Evolutionary conservation across 306 rosid species (phyloP).

Genomic region (Phaseolus lunatus): DNA sequence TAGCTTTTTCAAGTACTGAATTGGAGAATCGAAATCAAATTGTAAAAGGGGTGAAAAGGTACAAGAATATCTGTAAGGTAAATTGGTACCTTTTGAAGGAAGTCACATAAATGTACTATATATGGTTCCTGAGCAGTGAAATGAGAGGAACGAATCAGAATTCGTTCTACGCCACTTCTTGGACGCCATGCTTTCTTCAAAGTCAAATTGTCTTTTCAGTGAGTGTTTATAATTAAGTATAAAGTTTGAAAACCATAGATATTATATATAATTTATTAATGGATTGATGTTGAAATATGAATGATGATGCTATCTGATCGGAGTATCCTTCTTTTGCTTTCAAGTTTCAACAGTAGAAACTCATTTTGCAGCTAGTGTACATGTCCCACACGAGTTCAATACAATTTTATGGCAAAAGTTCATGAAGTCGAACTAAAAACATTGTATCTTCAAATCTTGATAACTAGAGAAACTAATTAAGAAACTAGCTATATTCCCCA

Average conservation of each 20-base stretch:
- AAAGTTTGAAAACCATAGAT: constrained; percentile 32
- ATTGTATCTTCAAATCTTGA: neutral
- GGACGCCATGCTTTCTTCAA: constrained; percentile 29
- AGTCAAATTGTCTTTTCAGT: constrained; percentile 49
- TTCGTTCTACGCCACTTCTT: constrained; percentile 25
- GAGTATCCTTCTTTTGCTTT: constrained; percentile 27
- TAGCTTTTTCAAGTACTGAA: constrained; percentile 39
- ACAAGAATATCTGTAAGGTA: constrained; percentile 42
- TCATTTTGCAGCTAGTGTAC: constrained; percentile 26
- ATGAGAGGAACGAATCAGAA: constrained; percentile 32
- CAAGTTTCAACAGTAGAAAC: constrained; percentile 15
- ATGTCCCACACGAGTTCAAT: neutral
- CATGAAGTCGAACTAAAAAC: constrained; percentile 4
- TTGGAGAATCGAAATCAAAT: neutral
- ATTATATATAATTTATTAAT: constrained; percentile 20
- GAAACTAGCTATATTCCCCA: neutral
- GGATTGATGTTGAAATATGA: constrained; percentile 41
- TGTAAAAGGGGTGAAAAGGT: constrained; percentile 30
- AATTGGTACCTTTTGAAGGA: constrained; percentile 39
- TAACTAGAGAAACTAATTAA: neutral
- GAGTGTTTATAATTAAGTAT: constrained; percentile 38
- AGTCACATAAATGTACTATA: constrained; percentile 35
- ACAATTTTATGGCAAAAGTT: constrained; percentile 24
- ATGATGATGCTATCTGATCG: constrained; percentile 41
- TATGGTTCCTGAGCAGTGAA: constrained; percentile 30